A percentile compares a stretch with the other conserved stretches of the same genome.
Conservation (phyloP, 306 rosid species). For the Adenanthera pavonina region DNA sequence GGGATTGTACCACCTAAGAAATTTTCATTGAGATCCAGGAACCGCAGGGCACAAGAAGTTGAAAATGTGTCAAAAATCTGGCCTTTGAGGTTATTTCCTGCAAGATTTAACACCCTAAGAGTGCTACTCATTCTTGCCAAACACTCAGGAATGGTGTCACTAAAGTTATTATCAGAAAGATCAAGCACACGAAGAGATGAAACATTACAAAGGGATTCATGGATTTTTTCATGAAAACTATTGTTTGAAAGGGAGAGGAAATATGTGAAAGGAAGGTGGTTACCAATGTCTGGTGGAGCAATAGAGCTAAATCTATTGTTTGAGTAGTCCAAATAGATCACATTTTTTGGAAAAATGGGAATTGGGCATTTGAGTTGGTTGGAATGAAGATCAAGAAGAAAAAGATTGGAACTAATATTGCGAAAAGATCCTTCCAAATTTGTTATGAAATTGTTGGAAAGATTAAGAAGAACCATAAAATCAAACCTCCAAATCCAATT, state of each 20-base stretch:
- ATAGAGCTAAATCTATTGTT: conserved; percentile 39
- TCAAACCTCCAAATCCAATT: conserved; percentile 48
- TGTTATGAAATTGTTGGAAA: conserved; percentile 40
- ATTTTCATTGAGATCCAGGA: conserved; percentile 45
- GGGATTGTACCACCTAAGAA: conserved; percentile 10
- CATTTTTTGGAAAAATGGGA: not conserved
- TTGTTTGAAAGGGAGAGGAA: conserved; percentile 42
- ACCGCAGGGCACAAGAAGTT: conserved; percentile 30
- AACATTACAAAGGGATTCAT: conserved; percentile 41
- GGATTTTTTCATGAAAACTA: conserved; percentile 29
- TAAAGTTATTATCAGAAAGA: conserved; percentile 43
- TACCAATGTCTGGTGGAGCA: conserved; percentile 35
- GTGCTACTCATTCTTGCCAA: not conserved
- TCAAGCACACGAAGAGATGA: conserved; percentile 38
- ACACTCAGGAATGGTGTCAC: conserved; percentile 45
- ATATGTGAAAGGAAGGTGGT: not conserved
- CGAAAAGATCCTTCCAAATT: conserved; percentile 1
- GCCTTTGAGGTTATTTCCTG: conserved; percentile 38
- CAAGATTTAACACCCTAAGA: conserved; percentile 32
- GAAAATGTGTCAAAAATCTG: not conserved
- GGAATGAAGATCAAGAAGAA: conserved; percentile 31
- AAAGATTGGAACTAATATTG: conserved; percentile 1
- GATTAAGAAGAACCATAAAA: not conserved
- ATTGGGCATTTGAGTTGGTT: conserved; percentile 43
- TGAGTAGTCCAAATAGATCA: conserved; percentile 37